Conservation (phyloP, 495 filamentous ascomycete species). For the Xanthoparmelia taractica region DNA sequence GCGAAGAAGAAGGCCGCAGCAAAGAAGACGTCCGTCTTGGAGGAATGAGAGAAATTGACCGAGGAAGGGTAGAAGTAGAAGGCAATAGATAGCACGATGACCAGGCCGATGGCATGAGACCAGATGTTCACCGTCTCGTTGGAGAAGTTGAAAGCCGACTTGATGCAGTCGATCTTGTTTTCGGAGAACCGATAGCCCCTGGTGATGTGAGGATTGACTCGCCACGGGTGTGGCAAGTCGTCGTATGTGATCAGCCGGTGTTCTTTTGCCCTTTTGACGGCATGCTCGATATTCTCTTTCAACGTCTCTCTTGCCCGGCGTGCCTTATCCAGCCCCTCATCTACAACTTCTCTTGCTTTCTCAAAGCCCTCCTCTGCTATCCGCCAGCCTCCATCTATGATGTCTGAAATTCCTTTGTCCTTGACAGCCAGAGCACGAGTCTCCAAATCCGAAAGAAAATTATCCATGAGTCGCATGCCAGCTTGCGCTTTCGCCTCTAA, state of each 20-base stretch:
- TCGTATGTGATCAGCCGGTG: slow-evolving; percentile 79
- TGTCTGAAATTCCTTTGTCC: slow-evolving; percentile 46
- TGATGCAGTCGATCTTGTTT: slow-evolving; percentile 76
- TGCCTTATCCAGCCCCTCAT: slow-evolving; percentile 76
- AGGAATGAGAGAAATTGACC: slow-evolving; percentile 76
- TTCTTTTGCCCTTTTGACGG: slow-evolving; percentile 70
- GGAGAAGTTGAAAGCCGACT: slow-evolving; percentile 70
- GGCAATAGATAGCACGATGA: slow-evolving; percentile 80
- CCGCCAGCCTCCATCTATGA: slow-evolving; percentile 61
- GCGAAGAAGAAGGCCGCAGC: slow-evolving; percentile 95
- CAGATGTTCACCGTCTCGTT: slow-evolving; percentile 98
- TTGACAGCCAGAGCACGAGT: slow-evolving; percentile 66
- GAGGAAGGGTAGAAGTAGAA: slow-evolving; percentile 94
- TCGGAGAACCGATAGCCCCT: slow-evolving; percentile 89
- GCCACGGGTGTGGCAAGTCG: slow-evolving; percentile 86
- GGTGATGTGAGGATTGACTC: slow-evolving; percentile 87
- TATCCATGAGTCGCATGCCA: slow-evolving; percentile 78
- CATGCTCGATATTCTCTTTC: slow-evolving; percentile 70
- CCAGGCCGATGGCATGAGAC: slow-evolving; percentile 81
- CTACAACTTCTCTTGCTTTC: slow-evolving; percentile 65
- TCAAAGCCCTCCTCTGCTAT: slow-evolving; percentile 68
- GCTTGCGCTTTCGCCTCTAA: slow-evolving; percentile 85
- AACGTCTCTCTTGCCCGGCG: slow-evolving; percentile 67
- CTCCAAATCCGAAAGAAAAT: slow-evolving; percentile 76
- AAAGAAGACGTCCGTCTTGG: slow-evolving; percentile 77